Evolutionary conservation across 2,329 filamentous ascomycete species (phyloP).

Genomic region (Sclerotinia trifoliorum): DNA sequence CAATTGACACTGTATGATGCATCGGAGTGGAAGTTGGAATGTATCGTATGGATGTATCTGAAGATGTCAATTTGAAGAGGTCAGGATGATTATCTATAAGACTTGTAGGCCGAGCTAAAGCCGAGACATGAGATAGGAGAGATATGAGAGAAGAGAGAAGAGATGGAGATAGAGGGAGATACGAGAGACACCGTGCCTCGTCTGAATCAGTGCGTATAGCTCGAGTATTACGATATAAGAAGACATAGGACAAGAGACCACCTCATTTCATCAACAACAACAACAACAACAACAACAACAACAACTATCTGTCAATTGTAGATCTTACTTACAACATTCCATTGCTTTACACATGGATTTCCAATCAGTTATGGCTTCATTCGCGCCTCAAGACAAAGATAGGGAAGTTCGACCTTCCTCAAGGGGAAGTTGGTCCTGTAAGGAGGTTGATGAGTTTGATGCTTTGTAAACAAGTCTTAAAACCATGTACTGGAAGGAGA

Average conservation of each 20-base stretch:
- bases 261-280: neutral
- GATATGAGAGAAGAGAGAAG: no score
- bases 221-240: no score
- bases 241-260: neutral
- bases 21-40: neutral
- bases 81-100: neutral
- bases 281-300: neutral
- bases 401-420: neutral
- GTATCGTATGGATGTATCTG: neutral
- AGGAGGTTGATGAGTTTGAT: constrained; percentile 30
- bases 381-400: neutral
- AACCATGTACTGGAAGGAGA: neutral
- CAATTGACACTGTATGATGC: neutral
- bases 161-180: no score
- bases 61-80: neutral
- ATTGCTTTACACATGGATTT: neutral
- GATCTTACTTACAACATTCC: no score
- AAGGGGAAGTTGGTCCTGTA: constrained; percentile 10
- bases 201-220: neutral
- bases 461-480: constrained; percentile 24
- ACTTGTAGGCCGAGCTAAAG: neutral
- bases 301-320: neutral
- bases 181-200: neutral
- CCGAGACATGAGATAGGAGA: neutral
- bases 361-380: neutral